Conservation (phyloP, 176 grass and related monocot species). For the Oropetium thomaeum region DNA sequence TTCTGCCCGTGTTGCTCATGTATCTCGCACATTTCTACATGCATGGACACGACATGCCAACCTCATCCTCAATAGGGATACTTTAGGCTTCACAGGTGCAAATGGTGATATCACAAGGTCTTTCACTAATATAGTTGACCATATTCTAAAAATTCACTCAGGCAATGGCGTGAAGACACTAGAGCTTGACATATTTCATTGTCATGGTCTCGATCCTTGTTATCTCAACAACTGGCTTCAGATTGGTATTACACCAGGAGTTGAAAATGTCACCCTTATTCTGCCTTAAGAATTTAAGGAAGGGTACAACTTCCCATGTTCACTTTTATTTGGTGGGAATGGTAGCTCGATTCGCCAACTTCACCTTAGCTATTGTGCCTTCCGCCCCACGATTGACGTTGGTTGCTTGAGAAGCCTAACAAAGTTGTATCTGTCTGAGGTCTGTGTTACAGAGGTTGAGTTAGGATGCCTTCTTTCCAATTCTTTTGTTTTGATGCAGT, state of each 20-base stretch:
- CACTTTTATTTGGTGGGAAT: slow-evolving; percentile 19
- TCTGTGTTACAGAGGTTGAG: neutral
- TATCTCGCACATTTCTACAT: neutral
- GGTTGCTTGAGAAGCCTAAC: neutral
- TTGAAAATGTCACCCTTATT: neutral
- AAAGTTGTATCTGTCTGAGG: neutral
- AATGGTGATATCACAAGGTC: neutral
- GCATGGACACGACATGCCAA: neutral
- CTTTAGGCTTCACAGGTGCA: neutral
- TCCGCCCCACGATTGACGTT: neutral
- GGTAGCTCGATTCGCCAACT: neutral
- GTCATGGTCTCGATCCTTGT: neutral
- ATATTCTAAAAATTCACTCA: slow-evolving; percentile 8
- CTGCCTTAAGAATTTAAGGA: neutral
- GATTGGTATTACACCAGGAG: neutral
- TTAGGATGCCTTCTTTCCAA: slow-evolving; percentile 8
- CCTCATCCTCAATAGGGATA: neutral
- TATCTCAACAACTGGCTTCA: neutral
- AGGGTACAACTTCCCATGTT: neutral
- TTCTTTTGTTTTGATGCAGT: slow-evolving; percentile 5
- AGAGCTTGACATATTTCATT: neutral
- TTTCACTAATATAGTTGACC: neutral
- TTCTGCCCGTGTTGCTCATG: neutral
- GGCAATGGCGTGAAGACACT: neutral
- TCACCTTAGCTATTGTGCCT: neutral